Percentiles rank a stretch among this genome's conserved stretches.
Conservation (phyloP, 2,329 filamentous ascomycete species). For the Colletotrichum endophyticum region DNA sequence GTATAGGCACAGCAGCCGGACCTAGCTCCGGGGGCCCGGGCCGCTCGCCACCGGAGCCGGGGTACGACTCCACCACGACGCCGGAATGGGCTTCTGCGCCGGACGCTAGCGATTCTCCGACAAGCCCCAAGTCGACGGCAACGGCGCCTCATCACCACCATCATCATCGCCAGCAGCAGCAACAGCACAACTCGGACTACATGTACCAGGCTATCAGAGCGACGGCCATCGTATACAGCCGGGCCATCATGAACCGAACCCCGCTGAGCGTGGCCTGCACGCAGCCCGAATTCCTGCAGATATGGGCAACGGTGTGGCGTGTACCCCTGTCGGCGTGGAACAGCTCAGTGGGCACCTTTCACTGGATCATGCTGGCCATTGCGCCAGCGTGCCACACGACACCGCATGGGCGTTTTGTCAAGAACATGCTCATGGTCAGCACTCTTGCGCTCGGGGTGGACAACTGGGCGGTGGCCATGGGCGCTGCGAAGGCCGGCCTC, state of each 20-base stretch:
- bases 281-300: conserved; percentile 40
- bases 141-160: neutral
- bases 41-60: neutral
- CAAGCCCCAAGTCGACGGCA: neutral
- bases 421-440: conserved; percentile 47
- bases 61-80: conserved; percentile 16
- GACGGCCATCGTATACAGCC: conserved; percentile 52
- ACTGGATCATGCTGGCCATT: conserved; percentile 51
- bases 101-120: neutral
- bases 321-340: conserved; percentile 52
- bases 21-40: neutral
- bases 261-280: conserved; percentile 47
- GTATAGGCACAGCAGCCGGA: neutral
- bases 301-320: conserved; percentile 54
- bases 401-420: conserved; percentile 48
- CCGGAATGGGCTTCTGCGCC: neutral
- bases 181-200: conserved; percentile 35
- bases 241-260: conserved; percentile 45
- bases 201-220: conserved; percentile 53
- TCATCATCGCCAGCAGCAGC: neutral
- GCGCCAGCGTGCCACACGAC: conserved; percentile 42
- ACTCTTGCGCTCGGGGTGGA: conserved; percentile 52
- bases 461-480: conserved; percentile 50
- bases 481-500: conserved; percentile 39
- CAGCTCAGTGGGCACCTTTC: conserved; percentile 50